A percentile compares a stretch with the other conserved stretches of the same genome.
phyloP scores from a whole-genome alignment of 164 flowering plant species.

The Piper longum region DNA sequence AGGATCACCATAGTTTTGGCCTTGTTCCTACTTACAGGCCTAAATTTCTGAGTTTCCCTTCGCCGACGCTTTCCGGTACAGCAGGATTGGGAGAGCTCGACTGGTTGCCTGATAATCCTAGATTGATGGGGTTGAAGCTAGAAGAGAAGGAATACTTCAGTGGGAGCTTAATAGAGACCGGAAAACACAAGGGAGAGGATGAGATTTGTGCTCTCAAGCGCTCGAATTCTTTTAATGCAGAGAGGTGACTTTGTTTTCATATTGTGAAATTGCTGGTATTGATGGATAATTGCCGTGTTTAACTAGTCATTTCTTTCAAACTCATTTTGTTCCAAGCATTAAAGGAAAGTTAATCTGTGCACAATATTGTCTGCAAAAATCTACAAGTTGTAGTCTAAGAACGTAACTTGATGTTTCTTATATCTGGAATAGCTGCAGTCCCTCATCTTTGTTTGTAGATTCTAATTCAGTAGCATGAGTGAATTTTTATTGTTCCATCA shows the following conservation, averaged over 20 bases:
- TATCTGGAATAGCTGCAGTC: too few relatives aligned
- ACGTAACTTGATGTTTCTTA: too few relatives aligned
- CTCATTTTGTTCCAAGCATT: too few relatives aligned
- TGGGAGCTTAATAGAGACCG: constrained; percentile 84
- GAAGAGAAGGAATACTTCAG: constrained; percentile 92
- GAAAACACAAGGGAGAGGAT: constrained; percentile 31
- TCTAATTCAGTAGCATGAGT: too few relatives aligned
- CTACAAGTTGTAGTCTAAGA: too few relatives aligned
- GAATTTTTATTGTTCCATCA: too few relatives aligned
- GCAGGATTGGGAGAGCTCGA: constrained; percentile 67
- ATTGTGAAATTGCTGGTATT: too few relatives aligned
- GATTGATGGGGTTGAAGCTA: constrained; percentile 47
- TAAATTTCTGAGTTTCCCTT: constrained; percentile 48
- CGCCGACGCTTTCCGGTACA: constrained; percentile 61
- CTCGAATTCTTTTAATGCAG: constrained; percentile 82
- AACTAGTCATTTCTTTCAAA: too few relatives aligned
- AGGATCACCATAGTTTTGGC: constrained; percentile 68
- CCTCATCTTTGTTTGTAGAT: too few relatives aligned
- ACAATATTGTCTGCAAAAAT: too few relatives aligned
- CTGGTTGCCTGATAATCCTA: constrained; percentile 52
- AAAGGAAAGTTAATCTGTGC: too few relatives aligned
- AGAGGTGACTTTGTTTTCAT: constrained; percentile 34
- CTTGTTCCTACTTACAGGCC: constrained; percentile 67
- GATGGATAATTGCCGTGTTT: too few relatives aligned
- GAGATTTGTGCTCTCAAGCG: constrained; percentile 44